These are phyloP conservation scores for Penicillium sp. DNA, from an alignment of 2,329 filamentous ascomycete species.

Conservation along the genomic window DNA sequence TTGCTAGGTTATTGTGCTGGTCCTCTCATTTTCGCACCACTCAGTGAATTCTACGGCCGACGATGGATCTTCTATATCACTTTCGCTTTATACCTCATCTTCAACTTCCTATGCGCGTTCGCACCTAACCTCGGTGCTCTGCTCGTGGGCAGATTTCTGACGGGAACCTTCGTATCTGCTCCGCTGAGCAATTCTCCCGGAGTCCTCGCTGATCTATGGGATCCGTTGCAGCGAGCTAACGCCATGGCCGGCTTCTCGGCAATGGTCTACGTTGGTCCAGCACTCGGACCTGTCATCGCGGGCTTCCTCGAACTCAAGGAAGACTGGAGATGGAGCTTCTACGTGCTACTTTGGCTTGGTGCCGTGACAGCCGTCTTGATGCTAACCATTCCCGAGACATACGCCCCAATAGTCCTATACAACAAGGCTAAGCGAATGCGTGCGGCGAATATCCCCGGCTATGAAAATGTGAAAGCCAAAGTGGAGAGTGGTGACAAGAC, in stretches of 20 bases:
- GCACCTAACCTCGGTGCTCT: conserved; percentile 56
- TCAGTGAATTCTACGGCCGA: conserved; percentile 65
- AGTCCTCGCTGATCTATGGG: conserved; percentile 58
- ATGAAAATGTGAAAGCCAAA: conserved; percentile 54
- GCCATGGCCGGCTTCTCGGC: conserved; percentile 57
- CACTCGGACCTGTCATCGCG: conserved; percentile 56
- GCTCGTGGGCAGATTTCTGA: conserved; percentile 58
- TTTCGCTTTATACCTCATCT: conserved; percentile 45
- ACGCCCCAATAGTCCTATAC: conserved; percentile 52
- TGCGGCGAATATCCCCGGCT: conserved; percentile 51
- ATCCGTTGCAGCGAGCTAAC: conserved; percentile 54
- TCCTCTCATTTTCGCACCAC: conserved; percentile 64
- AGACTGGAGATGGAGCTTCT: conserved; percentile 50
- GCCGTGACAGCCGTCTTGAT: conserved; percentile 45
- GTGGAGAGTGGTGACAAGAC: conserved; percentile 51
- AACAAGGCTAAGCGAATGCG: conserved; percentile 58
- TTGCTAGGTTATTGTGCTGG: conserved; percentile 66
- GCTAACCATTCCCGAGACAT: conserved; percentile 63
- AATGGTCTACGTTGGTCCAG: conserved; percentile 58
- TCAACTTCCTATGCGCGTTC: conserved; percentile 51
- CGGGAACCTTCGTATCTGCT: conserved; percentile 58
- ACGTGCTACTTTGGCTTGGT: conserved; percentile 46
- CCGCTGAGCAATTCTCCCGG: conserved; percentile 48
- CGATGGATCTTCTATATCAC: conserved; percentile 51
- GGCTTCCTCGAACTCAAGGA: conserved; percentile 61